Conservation (phyloP, 164 flowering plant species). For the Berberis thunbergii region DNA sequence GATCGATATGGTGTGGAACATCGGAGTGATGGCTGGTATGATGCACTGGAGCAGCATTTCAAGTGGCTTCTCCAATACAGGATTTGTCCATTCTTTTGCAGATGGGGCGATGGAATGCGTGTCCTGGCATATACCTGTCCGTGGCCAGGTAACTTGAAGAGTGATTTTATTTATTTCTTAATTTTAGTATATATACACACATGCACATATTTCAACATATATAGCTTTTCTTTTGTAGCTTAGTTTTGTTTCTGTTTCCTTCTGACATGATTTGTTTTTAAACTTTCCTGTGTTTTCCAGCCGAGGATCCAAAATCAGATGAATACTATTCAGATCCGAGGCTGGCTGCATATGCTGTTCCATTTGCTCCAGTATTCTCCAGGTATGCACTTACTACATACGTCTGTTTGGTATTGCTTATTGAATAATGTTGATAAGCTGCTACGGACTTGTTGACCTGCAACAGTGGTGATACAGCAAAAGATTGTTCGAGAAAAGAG, state of each 20-base stretch:
- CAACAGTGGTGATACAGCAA: slow-evolving; percentile 48
- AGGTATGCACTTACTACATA: slow-evolving; percentile 35
- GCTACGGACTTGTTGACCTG: slow-evolving; percentile 19
- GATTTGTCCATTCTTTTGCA: slow-evolving; percentile 92
- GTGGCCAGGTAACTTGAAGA: slow-evolving; percentile 70
- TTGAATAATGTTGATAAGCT: slow-evolving; percentile 14
- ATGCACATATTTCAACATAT: too few relatives aligned
- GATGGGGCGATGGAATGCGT: slow-evolving; percentile 95
- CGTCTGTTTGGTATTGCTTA: slow-evolving; percentile 5
- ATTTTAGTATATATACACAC: too few relatives aligned
- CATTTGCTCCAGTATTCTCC: slow-evolving; percentile 51
- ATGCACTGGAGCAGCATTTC: slow-evolving; percentile 73
- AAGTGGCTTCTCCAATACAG: slow-evolving; percentile 94
- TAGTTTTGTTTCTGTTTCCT: too few relatives aligned
- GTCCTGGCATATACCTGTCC: slow-evolving; percentile 91
- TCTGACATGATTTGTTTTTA: neutral
- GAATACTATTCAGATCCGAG: slow-evolving; percentile 86
- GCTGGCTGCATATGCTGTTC: slow-evolving; percentile 94
- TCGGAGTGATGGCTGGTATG: slow-evolving; percentile 83
- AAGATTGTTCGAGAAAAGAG: slow-evolving; percentile 62
- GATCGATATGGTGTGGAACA: slow-evolving; percentile 90
- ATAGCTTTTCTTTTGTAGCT: too few relatives aligned
- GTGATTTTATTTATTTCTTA: neutral
- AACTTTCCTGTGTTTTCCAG: slow-evolving; percentile 19
- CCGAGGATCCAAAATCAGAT: slow-evolving; percentile 88